Conservation (phyloP, 2,329 filamentous ascomycete species). For the Chaetomiaceae sp. region DNA sequence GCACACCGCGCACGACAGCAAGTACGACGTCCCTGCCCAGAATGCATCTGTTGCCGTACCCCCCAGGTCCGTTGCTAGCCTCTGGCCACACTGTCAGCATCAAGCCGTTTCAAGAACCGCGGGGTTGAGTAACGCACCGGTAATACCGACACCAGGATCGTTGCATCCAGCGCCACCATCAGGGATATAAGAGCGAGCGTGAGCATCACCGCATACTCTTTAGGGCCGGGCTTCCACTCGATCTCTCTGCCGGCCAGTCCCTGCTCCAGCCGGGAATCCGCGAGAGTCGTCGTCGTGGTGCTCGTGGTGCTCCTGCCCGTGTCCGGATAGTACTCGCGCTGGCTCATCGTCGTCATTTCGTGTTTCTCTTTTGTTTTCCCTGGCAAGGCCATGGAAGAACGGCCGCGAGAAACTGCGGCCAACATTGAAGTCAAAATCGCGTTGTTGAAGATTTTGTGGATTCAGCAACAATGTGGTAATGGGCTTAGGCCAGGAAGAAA, state of each 20-base stretch:
- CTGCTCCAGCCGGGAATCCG: conserved; percentile 8
- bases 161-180: conserved; percentile 46
- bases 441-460: too few species aligned
- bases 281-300: neutral
- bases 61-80: conserved; percentile 33
- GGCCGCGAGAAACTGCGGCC: too few species aligned
- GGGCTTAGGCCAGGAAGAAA: too few species aligned
- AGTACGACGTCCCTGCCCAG: conserved; percentile 47
- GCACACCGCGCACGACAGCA: conserved; percentile 39
- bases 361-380: neutral
- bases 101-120: neutral
- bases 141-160: conserved; percentile 41
- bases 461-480: too few species aligned
- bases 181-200: conserved; percentile 41
- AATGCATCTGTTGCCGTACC: conserved; percentile 37
- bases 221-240: conserved; percentile 35
- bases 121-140: conserved; percentile 36
- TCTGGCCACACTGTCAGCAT: conserved; percentile 14
- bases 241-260: conserved; percentile 7
- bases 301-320: neutral
- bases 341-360: neutral
- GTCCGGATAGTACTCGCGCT: neutral
- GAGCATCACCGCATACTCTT: conserved; percentile 38
- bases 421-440: too few species aligned
- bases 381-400: too few species aligned